Evolutionary conservation across 1,284 basidiomycete species (phyloP), one percentile per base, ranked within the genome.

Genomic region (Singerocomus rubriflavus): DNA sequence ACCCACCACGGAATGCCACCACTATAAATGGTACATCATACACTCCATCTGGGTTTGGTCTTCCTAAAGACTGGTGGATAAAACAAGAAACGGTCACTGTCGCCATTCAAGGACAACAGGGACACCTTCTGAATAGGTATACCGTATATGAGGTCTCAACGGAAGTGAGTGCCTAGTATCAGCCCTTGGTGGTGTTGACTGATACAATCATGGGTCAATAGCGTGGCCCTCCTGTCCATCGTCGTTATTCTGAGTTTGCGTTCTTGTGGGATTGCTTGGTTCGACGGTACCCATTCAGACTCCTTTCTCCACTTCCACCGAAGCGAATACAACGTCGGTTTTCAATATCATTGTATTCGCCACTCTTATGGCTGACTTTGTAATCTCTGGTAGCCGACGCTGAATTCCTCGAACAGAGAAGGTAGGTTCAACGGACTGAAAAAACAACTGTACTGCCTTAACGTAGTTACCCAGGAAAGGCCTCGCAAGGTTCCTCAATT

Each of bases 201-300:
- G 46, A 56, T 57, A 21, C 45, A 46, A 12, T 16, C 17, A 34
- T 57, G 48, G 30, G 21, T 47, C 33, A 14, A 49, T 62, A 88
- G 82, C 78, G 81, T 44, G 83, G 80, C 10, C 66, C 76, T n/a
- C 73, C 84, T 27, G 84, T 91, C 21, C 74, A 80, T 26, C 75
- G 88, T 55, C 76, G 89, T 56, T 98, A 96, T 68, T 93, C 90
- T 6, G 94, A 98, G 66, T 98, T 97, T 65, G 80, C 81, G 7
- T 94, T 88, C 71, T 73, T 98, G 21, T 88, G 91, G 80, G 91
- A 95, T 53, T 87, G 84, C 55, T 74, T 98, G 33, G 71, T 82
- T 50, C 77, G 82, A 56, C 76, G 83, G 45, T 92, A 98, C 73
- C 93, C 94, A 0, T 97, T 97, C 79, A 82, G 94, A 32, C 73